A percentile compares a stretch with the other conserved stretches of the same genome.
Conservation (phyloP, 495 filamentous ascomycete species). For the Hamigera avellanea region DNA sequence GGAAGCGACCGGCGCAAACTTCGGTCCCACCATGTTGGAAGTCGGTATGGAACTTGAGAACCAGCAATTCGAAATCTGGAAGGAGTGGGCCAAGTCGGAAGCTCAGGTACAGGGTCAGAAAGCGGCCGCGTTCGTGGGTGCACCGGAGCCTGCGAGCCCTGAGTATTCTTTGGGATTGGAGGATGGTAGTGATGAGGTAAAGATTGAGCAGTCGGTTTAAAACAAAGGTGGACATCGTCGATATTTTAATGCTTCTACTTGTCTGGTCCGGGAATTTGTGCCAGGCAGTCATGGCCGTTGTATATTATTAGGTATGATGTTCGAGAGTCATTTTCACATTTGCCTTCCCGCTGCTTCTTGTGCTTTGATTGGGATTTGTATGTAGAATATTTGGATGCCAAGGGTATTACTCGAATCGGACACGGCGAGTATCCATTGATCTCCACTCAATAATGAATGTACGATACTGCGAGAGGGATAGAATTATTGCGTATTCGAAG, state of each 20-base stretch:
- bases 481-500: too few relatives aligned
- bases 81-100: constrained; percentile 58
- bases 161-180: not conserved
- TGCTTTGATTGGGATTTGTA: too few relatives aligned
- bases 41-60: constrained; percentile 78
- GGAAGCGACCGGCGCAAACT: constrained; percentile 69
- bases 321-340: too few relatives aligned
- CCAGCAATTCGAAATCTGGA: constrained; percentile 66
- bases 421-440: too few relatives aligned
- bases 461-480: too few relatives aligned
- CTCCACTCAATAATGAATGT: too few relatives aligned
- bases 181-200: constrained; percentile 1
- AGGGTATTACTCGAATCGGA: too few relatives aligned
- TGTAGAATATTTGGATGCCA: too few relatives aligned
- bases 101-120: constrained; percentile 23
- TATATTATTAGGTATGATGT: constrained; percentile 1
- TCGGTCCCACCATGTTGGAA: constrained; percentile 61
- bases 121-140: constrained; percentile 18
- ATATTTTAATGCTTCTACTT: not conserved
- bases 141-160: constrained; percentile 15
- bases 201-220: not conserved
- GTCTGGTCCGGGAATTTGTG: too few relatives aligned
- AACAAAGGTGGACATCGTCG: not conserved
- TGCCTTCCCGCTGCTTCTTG: too few relatives aligned
- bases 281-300: not conserved